Conservation (phyloP, 768 basidiomycete species). For the Sporobolomyces roseus region DNA sequence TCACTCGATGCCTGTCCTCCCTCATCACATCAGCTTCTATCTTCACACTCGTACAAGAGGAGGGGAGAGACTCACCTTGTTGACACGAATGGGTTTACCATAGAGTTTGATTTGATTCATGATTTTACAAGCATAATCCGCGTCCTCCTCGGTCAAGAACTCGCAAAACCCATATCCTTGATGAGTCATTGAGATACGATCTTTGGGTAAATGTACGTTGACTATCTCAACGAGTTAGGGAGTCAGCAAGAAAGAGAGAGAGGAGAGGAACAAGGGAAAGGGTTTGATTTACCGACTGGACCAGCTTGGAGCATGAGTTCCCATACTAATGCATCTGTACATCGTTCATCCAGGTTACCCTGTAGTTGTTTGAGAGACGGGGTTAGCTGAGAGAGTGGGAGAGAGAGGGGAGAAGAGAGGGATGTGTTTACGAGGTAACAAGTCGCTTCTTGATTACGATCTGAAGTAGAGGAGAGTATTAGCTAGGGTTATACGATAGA, state of each 20-base stretch:
- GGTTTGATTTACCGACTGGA: slow-evolving; percentile 72
- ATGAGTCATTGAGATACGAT: slow-evolving; percentile 95
- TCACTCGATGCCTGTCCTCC: slow-evolving; percentile 80
- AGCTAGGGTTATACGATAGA: not conserved
- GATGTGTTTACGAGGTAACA: slow-evolving; percentile 64
- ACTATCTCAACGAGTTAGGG: slow-evolving; percentile 54
- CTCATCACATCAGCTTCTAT: not conserved
- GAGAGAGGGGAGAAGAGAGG: not conserved
- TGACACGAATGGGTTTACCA: slow-evolving; percentile 97
- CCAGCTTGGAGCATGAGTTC: slow-evolving; percentile 99
- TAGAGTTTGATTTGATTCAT: slow-evolving; percentile 99
- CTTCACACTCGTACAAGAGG: not conserved
- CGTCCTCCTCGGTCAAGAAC: slow-evolving; percentile 97
- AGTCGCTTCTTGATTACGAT: slow-evolving; percentile 86
- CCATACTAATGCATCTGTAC: slow-evolving; percentile 90
- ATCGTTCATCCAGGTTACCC: slow-evolving; percentile 96
- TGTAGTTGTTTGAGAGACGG: slow-evolving; percentile 48
- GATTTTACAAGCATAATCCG: slow-evolving; percentile 99
- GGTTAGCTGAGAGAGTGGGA: slow-evolving; percentile 5
- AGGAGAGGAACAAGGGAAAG: not conserved
- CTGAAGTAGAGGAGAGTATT: slow-evolving; percentile 43
- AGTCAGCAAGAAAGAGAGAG: not conserved
- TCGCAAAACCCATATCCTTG: slow-evolving; percentile 99
- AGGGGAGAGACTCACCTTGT: slow-evolving; percentile 63
- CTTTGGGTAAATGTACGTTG: slow-evolving; percentile 96